Base-by-base conservation (phyloP, 2,329 filamentous ascomycete species). In the Chaetothyriales sp. region DNA sequence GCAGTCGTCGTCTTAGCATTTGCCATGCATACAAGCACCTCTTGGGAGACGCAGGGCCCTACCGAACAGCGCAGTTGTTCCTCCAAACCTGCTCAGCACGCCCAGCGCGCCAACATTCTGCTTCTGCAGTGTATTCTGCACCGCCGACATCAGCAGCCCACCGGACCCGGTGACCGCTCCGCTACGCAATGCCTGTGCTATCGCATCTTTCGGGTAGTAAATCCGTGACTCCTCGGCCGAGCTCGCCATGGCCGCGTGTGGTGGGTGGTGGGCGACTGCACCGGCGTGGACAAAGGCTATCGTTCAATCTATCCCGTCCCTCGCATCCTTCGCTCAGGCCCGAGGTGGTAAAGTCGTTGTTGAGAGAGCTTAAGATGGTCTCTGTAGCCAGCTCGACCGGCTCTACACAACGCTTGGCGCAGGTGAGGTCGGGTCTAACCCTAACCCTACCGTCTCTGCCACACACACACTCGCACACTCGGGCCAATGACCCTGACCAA, bases 111-210 rank as follows among this genome's bases (percentile, higher is more conserved):
- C 87, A 59, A 92, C 75, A 69, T 95, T 95, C 66, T 80, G 77
- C 73, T 82, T 89, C 51, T 83, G 77, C 61, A 95, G 77, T 54
- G 89, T 87, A 74, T 94, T 97, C 73, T 89, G 86, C 59, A 94
- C 77, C 51, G 85, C 83, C 48, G 87, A 84, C 55, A 85, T 67
- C 68, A 88, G 77, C 65, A 85, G 71, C 62, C 89, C 89, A 54
- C 78, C 77, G 54, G 73, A 72, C 63, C 81, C 81, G 55, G 83
- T 82, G 62, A 87, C 70, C 58, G 82, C 63, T 43, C 77, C 78
- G 56, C 81, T 80, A 66, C 79, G 81, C 65, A 83, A 71, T 48
- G 83, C 77, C 57, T 77, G 75, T 59, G 77, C 76, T 62, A 94
- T 70, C 60, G 87, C 82, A 76, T 94, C 86, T 68, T 82, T 80